Evolutionary conservation across 1,139 yeast genomes (phyloP), one percentile per base, ranked within the genome.

Genomic region (Suhomyces terraborum): DNA sequence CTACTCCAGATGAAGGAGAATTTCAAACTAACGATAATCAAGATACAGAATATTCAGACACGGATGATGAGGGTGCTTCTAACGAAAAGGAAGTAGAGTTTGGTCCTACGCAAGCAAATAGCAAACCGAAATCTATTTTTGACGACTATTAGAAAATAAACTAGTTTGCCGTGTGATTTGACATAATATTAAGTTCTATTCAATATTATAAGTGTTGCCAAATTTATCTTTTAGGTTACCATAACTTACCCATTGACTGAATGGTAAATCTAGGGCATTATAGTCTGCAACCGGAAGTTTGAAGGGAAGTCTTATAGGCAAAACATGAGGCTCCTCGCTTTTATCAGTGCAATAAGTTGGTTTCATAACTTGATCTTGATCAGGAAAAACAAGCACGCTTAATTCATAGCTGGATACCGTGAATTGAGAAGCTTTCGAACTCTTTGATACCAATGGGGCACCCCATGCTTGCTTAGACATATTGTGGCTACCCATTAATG

Each of bases 381-480:
- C 41, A n/a, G 63, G 58, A 22, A 48, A 47, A 54, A 45, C 13
- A 46, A 54, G 17, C 47, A 84, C 75, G 1, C 89, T 84, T 4
- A 80, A 69, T 54, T 84, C 91, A 55, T 71, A 82, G 58, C 73
- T 68, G 8, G 66, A 48, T 3, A 72, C 56, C 16, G 55, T 57
- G 43, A 61, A 70, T 20, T 49, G 46, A 1, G 41, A 34, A 3
- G 58, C 48, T 14, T 56, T 56, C n/a, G 62, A 64, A 9, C 16
- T 32, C 10, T 30, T 18, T 4, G 28, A 20, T 12, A 20, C 34
- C 13, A 10, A 19, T 8, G 22, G 29, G 2, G 22, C 16, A 0
- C 91, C 91, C 89, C 89, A 83, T 0, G 89, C 89, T 46, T 79
- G 82, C 41, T 75, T 73, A 20, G 87, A 80, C 25, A 82, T 54